phyloP scores from a whole-genome alignment of 345 rosid genomes.

The Eucalyptus regnans region DNA sequence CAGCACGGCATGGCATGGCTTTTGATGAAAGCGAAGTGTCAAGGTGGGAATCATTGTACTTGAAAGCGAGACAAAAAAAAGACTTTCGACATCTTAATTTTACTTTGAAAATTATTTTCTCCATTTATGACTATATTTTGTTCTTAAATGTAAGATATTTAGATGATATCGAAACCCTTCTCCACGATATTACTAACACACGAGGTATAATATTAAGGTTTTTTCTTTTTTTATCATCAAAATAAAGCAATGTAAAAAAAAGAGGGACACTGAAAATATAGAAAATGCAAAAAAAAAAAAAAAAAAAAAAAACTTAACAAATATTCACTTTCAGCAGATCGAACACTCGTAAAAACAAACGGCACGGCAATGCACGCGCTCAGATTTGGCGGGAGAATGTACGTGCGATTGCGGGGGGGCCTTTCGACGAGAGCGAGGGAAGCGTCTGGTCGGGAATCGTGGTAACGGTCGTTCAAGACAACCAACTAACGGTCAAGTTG shows the following conservation, averaged over 20 bases:
- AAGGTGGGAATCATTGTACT: background rate
- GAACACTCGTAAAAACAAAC: background rate
- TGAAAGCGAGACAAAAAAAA: too few species aligned
- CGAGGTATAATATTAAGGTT: background rate
- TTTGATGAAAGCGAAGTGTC: background rate
- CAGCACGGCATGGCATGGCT: background rate
- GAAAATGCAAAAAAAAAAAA: too few species aligned
- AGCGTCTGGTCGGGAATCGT: background rate
- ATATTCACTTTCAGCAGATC: background rate
- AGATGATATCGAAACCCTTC: background rate
- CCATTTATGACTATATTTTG: background rate
- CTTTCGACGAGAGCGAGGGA: background rate
- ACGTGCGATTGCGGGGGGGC: background rate
- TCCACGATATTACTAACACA: background rate
- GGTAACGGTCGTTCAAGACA: conserved; percentile 16
- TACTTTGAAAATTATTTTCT: too few species aligned
- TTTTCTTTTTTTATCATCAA: too few species aligned
- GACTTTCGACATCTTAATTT: too few species aligned
- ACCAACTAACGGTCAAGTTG: conserved; percentile 16
- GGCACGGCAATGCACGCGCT: background rate
- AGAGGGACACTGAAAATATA: too few species aligned
- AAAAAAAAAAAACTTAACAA: too few species aligned
- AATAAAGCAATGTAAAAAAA: background rate
- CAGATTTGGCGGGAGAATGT: background rate
- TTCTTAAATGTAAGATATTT: background rate